Base-by-base conservation (phyloP, 176 grass and related monocot genomes). In the Oryza nivara region DNA sequence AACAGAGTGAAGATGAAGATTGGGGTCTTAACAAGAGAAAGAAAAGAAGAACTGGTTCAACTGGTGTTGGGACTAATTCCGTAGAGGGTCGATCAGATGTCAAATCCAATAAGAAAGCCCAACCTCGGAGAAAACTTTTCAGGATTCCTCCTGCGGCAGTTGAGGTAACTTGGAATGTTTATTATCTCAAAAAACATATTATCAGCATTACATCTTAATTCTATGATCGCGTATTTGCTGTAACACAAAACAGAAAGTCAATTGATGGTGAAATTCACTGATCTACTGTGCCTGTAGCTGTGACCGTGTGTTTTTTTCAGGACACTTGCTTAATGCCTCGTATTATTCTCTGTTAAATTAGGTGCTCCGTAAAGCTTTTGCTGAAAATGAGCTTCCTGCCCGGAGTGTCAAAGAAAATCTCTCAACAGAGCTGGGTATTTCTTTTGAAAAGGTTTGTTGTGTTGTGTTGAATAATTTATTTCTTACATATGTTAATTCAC, bases 1-100 rank as follows among this genome's bases (percentile, higher is more conserved):
- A 90, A 58, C 91, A 88, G 66, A 99, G 84, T 80, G 93, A 96
- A 86, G 96, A 99, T 91, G 96, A 99, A 89, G 91, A 96, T 63
- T 99, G 96, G 96, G 86, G 86, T 48, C 82, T 74, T 80, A 34
- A 66, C 64, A 92, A 58, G 43, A 88, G 86, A 89, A 94, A 94
- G 78, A 95, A 93, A 83, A 93, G 89, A 68, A 93, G 75, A 82
- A 83, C 65, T 5, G 11, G 75, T 72, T 81, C 82, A 88, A 56
- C 64, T 72, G 22, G 15, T 80, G 82, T 28, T 81, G 32, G 40
- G 43, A 68, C 25, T 88, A 86, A 86, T 69, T 68, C 75, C 60
- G 44, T 74, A 3, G 76, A 72, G 67, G 68, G 20, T 82, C 75
- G 68, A 13, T 86, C 72, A 9, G 77, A 91, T 84, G 78, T 26